Percentiles rank a stretch among this genome's conserved stretches.
Evolutionary conservation across 73 alveolate species (phyloP).

Genomic region (Paraurostyla sp.): DNA sequence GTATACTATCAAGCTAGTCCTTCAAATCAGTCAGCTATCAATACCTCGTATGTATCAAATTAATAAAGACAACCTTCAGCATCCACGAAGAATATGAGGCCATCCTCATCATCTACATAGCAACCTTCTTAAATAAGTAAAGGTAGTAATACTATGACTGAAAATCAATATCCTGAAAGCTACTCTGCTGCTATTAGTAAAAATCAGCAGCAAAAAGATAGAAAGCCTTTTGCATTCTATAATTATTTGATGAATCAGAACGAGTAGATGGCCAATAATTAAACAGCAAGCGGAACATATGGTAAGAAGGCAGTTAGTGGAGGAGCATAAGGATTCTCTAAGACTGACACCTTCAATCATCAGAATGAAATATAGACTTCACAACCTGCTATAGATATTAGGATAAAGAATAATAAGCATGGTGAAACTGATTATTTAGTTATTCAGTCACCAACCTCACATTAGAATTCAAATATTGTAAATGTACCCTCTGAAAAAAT

Average conservation of each 20-base stretch:
- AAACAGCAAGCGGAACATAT: background rate
- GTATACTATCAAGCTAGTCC: conserved; percentile 7
- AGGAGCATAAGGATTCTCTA: background rate
- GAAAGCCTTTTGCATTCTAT: conserved; percentile 47
- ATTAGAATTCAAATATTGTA: background rate
- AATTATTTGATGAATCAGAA: background rate
- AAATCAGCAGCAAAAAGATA: background rate
- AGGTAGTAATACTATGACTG: too few species aligned
- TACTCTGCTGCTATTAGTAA: background rate
- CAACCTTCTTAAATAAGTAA: background rate
- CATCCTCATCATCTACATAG: conserved; percentile 17
- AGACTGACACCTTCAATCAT: conserved; percentile 12
- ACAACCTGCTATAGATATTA: conserved; percentile 16
- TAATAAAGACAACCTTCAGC: background rate
- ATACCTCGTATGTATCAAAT: background rate
- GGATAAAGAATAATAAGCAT: conserved; percentile 41
- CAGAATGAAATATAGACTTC: too few species aligned
- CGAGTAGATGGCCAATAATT: too few species aligned
- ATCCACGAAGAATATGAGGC: background rate
- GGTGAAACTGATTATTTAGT: conserved; percentile 48
- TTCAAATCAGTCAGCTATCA: background rate
- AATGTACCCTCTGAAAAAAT: background rate
- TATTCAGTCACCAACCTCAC: conserved; percentile 1
- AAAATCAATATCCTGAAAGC: conserved; percentile 38
- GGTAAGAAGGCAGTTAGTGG: background rate